Conservation (phyloP, 306 rosid genomes). For the Corylus americana region DNA sequence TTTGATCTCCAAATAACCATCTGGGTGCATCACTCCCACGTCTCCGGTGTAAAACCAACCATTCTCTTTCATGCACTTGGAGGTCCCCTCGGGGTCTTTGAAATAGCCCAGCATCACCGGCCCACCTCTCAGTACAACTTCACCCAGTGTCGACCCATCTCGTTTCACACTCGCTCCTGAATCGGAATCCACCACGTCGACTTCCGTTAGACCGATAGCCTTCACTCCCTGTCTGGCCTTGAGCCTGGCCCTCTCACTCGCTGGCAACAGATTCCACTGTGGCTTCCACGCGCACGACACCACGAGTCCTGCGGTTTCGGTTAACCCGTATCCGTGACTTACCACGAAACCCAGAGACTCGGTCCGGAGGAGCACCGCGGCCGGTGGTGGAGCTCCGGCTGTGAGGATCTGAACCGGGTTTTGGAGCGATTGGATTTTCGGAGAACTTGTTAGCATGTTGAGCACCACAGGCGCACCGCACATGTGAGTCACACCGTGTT, state of each 20-base stretch:
- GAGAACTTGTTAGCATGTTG: constrained; percentile 43
- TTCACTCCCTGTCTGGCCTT: constrained; percentile 60
- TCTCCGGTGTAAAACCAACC: constrained; percentile 68
- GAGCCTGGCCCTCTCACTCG: constrained; percentile 45
- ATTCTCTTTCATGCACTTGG: constrained; percentile 26
- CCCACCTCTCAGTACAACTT: constrained; percentile 48
- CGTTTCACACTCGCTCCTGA: constrained; percentile 36
- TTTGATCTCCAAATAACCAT: constrained; percentile 64
- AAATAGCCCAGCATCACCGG: constrained; percentile 60
- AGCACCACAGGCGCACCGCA: constrained; percentile 85
- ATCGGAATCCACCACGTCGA: constrained; percentile 40
- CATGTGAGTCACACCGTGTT: constrained; percentile 58
- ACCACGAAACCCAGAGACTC: constrained; percentile 60
- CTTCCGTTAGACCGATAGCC: too few relatives aligned
- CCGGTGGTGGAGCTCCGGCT: constrained; percentile 70
- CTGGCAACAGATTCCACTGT: constrained; percentile 46
- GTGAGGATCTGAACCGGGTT: constrained; percentile 44
- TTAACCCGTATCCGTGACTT: constrained; percentile 65
- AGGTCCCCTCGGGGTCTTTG: constrained; percentile 44
- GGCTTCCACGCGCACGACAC: constrained; percentile 67
- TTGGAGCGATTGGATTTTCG: constrained; percentile 3
- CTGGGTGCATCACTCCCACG: constrained; percentile 54
- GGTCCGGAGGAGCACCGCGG: constrained; percentile 30
- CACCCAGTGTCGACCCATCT: constrained; percentile 41
- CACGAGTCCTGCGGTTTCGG: constrained; percentile 52